Evolutionary conservation across 257 asterid species (phyloP), one percentile per base, ranked within the genome.

Genomic region (Fraxinus excelsior): DNA sequence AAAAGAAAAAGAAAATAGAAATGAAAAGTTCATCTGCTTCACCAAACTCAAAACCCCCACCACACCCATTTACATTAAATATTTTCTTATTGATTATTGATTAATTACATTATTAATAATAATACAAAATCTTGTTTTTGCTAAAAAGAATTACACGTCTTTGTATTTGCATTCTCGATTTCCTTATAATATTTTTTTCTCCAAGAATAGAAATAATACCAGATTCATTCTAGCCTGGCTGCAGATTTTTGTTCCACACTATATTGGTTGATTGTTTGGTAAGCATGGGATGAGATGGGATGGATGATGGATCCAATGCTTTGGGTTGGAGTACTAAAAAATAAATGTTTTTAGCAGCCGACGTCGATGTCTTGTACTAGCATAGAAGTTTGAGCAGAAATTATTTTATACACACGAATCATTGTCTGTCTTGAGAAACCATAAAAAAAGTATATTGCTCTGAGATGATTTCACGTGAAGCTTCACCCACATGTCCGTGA

Each of bases 381-480:
- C 2, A 38, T 38, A 38, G 2, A 9, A 38, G 62, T 74, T 78
- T 80, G 81, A 72, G 73, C 53, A 42, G 51, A 78, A 16, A 64
- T 0, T n/a, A 46, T 67, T 51, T 51, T 73, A 44, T 5, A 42
- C 2, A 23, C 69, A 71, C 40, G 25, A 74, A 74, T 79, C 70
- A 77, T 73, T 74, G 79, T 78, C 73, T 68, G 79, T 78, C 73
- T 62, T 62, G 67, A 78, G 67, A 70, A 65, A 78, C 26, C 75
- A 71, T 42, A 7, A 28, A 71, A 3, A 29, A 28, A 4, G 5
- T 5, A 68, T 49, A 35, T 74, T 77, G 37, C 78, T 56, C 74
- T 75, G 85, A 56, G 65, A 70, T 51, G 66, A 70, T 68, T 79
- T 82, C 88, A 81, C 88, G 91, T 82, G 88, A 84, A 58, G 37